These are phyloP conservation scores for Rhododendron kiyosumense DNA, from an alignment of 148 eudicot genomes.

Conservation along the genomic window DNA sequence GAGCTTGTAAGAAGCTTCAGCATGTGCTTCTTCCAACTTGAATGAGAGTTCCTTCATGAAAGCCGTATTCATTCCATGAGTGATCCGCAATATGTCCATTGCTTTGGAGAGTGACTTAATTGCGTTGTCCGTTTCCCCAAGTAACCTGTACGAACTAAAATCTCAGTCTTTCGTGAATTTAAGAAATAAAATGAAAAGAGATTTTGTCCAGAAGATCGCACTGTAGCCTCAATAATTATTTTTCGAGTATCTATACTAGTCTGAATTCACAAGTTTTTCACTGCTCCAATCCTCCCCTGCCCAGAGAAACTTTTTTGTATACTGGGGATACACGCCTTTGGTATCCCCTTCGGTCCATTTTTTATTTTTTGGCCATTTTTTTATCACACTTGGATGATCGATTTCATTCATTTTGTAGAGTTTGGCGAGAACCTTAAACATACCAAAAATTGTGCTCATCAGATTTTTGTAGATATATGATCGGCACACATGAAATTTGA, in stretches of 20 bases:
- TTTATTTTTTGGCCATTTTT: too few relatives aligned
- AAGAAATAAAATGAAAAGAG: background rate
- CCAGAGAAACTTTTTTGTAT: too few relatives aligned
- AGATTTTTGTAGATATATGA: too few relatives aligned
- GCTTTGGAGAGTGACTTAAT: conserved; percentile 67
- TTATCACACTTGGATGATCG: too few relatives aligned
- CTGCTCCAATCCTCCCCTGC: too few relatives aligned
- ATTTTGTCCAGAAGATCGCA: background rate
- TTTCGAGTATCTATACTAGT: background rate
- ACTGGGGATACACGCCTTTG: too few relatives aligned
- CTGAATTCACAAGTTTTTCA: background rate
- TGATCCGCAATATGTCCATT: conserved; percentile 53
- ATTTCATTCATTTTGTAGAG: too few relatives aligned
- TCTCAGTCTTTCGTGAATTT: background rate
- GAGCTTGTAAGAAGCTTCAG: conserved; percentile 71
- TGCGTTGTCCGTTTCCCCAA: conserved; percentile 63
- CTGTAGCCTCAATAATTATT: background rate
- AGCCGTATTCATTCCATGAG: conserved; percentile 69
- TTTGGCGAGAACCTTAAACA: too few relatives aligned
- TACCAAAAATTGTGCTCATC: too few relatives aligned
- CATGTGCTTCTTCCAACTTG: conserved; percentile 82
- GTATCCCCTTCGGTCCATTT: too few relatives aligned
- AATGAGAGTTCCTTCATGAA: conserved; percentile 63
- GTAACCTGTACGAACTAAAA: conserved; percentile 49
- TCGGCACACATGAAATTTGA: too few relatives aligned